Evolutionary conservation across 108 stramenopile species (phyloP), one percentile per base, ranked within the genome.

Genomic region (Pseudonitzschia multiseries): DNA sequence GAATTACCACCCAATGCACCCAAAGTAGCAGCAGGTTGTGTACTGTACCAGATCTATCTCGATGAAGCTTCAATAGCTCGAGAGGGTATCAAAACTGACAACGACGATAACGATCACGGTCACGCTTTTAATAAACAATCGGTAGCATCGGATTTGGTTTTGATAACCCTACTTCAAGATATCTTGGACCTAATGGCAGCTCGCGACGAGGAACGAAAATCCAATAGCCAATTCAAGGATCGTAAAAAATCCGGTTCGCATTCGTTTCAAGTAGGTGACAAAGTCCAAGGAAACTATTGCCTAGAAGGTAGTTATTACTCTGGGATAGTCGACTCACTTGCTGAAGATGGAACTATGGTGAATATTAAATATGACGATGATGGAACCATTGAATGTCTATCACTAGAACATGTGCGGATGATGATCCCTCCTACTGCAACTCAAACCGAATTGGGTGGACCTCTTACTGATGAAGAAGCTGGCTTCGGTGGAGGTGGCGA

Each of bases 271-370:
- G 70, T 74, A 41, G 90, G 87, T n/a, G 90, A 91, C 70, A 75
- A 76, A 71, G 87, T 81, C 1, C 86, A 91, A 66, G 90, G 79
- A 24, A 84, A 91, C 68, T 91, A 87, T 57, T 81, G 53, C 64
- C 69, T 88, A 76, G 87, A 91, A 80, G 90, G 90, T 0, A 83
- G 82, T 28, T 91, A 68, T 71, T 91, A 91, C 73, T 69, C 86
- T 20, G 90, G 87, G 48, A 50, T 67, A 17, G 76, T 91, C 0
- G 69, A 79, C 24, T 81, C 79, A n/a, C 64, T 90, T 26, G 71
- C 70, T 22, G 82, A 86, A 17, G 84, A 85, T 76, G 84, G 81
- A 22, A 66, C 68, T 36, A 31, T 48, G 51, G 67, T 91, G 8
- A 65, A 62, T 32, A 70, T 89, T 22, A 69, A 70, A 32, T 91